These are phyloP conservation scores for Jackrogersella minutella DNA, from an alignment of 495 filamentous ascomycete genomes.

Conservation along the genomic window DNA sequence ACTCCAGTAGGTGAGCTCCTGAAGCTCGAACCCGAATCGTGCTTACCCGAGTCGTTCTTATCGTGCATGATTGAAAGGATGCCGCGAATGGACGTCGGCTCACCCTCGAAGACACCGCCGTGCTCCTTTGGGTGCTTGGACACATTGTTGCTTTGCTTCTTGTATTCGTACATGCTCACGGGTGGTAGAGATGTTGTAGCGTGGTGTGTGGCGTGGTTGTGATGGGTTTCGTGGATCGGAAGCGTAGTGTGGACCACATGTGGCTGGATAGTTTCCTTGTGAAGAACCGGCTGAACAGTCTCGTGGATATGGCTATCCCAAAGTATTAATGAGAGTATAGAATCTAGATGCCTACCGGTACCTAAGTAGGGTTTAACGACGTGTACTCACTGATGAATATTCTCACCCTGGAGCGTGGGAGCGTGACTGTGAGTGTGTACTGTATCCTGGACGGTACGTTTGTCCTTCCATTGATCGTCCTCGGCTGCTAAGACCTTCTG, in stretches of 20 bases:
- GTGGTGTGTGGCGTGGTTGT: constrained; percentile 68
- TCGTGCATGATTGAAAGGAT: constrained; percentile 34
- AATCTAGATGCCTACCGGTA: too few relatives aligned
- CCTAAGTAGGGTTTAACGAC: not conserved
- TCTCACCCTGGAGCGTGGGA: constrained; percentile 64
- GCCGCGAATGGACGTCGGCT: constrained; percentile 58
- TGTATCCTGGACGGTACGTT: constrained; percentile 55
- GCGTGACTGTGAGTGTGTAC: constrained; percentile 55
- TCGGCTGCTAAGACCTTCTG: constrained; percentile 58
- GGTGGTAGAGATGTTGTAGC: constrained; percentile 63
- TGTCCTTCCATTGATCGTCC: constrained; percentile 58
- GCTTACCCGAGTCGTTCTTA: constrained; percentile 26
- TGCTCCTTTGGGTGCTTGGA: constrained; percentile 62
- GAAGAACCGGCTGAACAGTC: constrained; percentile 70
- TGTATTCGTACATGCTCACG: constrained; percentile 68
- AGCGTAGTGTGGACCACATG: constrained; percentile 72
- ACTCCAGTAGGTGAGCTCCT: constrained; percentile 22
- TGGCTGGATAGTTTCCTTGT: constrained; percentile 71
- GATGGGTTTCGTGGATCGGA: constrained; percentile 71
- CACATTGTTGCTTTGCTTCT: constrained; percentile 63
- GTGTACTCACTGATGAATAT: constrained; percentile 62
- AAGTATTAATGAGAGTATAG: not conserved
- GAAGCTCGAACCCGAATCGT: too few relatives aligned
- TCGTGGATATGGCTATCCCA: constrained; percentile 60
- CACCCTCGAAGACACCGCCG: constrained; percentile 64